phyloP scores from a whole-genome alignment of 257 asterid species.

The Primulina eburnea region DNA sequence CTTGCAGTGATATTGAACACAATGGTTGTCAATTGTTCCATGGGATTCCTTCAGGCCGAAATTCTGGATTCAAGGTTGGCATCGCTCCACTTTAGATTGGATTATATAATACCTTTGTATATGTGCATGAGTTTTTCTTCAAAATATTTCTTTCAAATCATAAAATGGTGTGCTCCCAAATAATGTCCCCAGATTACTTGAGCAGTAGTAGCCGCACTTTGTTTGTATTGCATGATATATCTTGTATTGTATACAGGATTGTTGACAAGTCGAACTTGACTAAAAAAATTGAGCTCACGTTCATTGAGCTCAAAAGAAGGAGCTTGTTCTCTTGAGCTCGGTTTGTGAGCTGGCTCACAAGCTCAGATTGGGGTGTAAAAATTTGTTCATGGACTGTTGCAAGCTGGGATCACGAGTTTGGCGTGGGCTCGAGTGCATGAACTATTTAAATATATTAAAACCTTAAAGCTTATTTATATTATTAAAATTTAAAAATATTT shows the following conservation, averaged over 20 bases:
- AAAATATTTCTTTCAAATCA: not conserved
- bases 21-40: constrained; percentile 63
- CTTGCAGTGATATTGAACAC: constrained; percentile 79
- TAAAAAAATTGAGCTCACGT: too few species aligned
- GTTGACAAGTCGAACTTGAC: not conserved
- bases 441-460: too few species aligned
- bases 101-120: not conserved
- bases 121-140: not conserved
- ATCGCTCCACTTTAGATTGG: not conserved
- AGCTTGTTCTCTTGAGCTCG: not conserved
- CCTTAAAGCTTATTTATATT: too few species aligned
- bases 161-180: constrained; percentile 3
- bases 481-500: too few species aligned
- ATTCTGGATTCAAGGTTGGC: constrained; percentile 90
- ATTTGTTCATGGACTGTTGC: not conserved
- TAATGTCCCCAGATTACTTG: not conserved
- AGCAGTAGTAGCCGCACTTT: not conserved
- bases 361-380: not conserved
- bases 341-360: not conserved
- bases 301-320: not conserved
- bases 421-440: not conserved
- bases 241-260: constrained; percentile 9
- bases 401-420: not conserved
- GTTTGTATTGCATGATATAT: constrained; percentile 6
- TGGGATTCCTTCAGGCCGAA: constrained; percentile 77